These are phyloP conservation scores for Apiotrichum gracile DNA, from an alignment of 1,284 basidiomycete genomes.

Conservation along the genomic window DNA sequence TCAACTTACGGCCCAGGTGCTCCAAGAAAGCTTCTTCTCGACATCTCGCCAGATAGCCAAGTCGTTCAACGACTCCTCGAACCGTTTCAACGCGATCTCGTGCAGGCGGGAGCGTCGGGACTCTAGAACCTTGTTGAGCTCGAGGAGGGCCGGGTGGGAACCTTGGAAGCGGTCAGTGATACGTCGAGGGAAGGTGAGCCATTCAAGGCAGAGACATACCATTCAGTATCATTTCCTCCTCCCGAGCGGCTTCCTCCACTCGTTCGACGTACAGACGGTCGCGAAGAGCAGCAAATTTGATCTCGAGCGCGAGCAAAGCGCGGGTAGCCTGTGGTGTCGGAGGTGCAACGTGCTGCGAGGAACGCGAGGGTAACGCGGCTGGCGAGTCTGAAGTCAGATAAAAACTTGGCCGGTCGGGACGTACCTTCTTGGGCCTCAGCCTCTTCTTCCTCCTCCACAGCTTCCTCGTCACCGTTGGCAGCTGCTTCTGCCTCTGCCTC, in stretches of 20 bases:
- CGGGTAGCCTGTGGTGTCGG: constrained; percentile 51
- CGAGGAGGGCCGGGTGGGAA: constrained; percentile 52
- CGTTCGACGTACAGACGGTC: constrained; percentile 55
- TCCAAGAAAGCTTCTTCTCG: constrained; percentile 49
- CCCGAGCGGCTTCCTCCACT: constrained; percentile 53
- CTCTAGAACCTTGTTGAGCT: constrained; percentile 46
- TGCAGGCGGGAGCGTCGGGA: constrained; percentile 39
- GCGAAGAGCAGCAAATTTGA: constrained; percentile 53
- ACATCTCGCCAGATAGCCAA: constrained; percentile 45
- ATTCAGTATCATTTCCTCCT: constrained; percentile 52
- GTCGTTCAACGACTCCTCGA: constrained; percentile 47
- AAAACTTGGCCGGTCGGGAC: neutral
- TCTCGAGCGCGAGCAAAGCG: constrained; percentile 53
- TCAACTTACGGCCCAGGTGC: constrained; percentile 49
- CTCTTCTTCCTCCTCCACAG: constrained; percentile 12
- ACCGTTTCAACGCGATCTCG: constrained; percentile 38
- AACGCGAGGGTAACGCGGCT: neutral
- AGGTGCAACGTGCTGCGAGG: constrained; percentile 32
- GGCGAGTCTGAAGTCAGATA: constrained; percentile 1
- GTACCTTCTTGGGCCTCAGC: constrained; percentile 5
- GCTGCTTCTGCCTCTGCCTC: neutral
- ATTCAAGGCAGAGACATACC: constrained; percentile 39
- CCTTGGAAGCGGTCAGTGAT: constrained; percentile 34
- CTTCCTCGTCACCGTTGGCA: constrained; percentile 4
- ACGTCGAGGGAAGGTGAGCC: no score